Percentiles rank a stretch among this genome's conserved stretches.
phyloP scores from a whole-genome alignment of 257 asterid species.

The Salvia miltiorrhiza region DNA sequence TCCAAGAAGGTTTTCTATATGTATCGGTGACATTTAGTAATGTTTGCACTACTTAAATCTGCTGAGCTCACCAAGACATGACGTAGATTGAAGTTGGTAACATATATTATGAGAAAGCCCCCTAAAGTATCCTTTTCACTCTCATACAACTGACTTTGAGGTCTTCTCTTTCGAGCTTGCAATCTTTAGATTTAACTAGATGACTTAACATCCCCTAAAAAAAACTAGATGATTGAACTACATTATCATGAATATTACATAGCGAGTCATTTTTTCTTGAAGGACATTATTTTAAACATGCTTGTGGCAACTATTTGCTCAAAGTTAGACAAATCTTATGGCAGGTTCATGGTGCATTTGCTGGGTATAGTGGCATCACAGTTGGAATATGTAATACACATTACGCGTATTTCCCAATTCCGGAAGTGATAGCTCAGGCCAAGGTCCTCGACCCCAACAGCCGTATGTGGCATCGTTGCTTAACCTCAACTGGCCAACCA shows the following conservation, averaged over 20 bases:
- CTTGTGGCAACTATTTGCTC: not conserved
- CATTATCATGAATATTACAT: not conserved
- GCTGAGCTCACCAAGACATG: not conserved
- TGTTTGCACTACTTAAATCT: not conserved
- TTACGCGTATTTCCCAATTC: conserved; percentile 90
- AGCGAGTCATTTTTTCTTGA: not conserved
- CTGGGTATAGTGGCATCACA: conserved; percentile 96
- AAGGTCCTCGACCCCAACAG: conserved; percentile 81
- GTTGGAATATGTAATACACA: conserved; percentile 97
- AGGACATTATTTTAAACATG: not conserved
- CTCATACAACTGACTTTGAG: not conserved
- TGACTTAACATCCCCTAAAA: not conserved
- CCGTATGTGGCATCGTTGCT: conserved; percentile 99
- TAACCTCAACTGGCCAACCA: conserved; percentile 97
- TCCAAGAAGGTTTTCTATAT: not conserved
- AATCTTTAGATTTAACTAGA: not conserved
- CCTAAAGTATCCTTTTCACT: not conserved
- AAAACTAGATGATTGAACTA: not conserved
- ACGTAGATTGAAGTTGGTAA: not conserved
- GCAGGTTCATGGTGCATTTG: conserved; percentile 99
- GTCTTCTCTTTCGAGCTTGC: not conserved
- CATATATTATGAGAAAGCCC: not conserved
- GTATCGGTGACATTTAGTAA: not conserved
- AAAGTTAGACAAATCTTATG: conserved; percentile 1
- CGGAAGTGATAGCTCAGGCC: conserved; percentile 82